These are phyloP conservation scores for Setaria italica DNA, from an alignment of 202 grass and related monocot species.

Conservation along the genomic window DNA sequence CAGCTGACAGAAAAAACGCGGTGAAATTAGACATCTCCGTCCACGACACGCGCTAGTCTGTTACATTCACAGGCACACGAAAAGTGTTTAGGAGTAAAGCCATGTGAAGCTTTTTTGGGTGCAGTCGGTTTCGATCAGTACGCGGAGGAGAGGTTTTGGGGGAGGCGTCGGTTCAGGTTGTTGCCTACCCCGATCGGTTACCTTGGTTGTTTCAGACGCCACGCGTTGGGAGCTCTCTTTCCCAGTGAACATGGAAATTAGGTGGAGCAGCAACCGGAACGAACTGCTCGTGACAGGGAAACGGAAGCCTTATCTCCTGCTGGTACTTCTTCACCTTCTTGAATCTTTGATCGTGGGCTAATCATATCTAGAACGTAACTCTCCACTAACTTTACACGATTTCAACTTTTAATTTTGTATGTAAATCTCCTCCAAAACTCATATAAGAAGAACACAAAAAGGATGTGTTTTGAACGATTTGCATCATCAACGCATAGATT, in stretches of 20 bases:
- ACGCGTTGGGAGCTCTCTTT: neutral
- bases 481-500: no score
- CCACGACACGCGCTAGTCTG: neutral
- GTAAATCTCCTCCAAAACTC: neutral
- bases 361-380: neutral
- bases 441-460: neutral
- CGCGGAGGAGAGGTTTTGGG: neutral
- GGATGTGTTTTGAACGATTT: no score
- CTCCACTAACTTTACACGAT: neutral
- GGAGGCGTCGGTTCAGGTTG: neutral
- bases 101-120: neutral
- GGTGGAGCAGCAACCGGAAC: slow-evolving; percentile 4
- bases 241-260: neutral
- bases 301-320: neutral
- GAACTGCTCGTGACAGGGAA: neutral
- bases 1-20: neutral
- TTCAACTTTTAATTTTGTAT: neutral
- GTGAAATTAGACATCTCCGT: neutral
- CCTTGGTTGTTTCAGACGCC: slow-evolving; percentile 12
- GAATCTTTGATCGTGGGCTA: neutral
- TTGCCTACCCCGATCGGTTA: neutral
- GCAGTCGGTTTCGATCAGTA: neutral
- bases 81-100: neutral
- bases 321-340: neutral
- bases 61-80: neutral